Evolutionary conservation across 768 basidiomycete species (phyloP).

Genomic region (Mycena capillaripes): DNA sequence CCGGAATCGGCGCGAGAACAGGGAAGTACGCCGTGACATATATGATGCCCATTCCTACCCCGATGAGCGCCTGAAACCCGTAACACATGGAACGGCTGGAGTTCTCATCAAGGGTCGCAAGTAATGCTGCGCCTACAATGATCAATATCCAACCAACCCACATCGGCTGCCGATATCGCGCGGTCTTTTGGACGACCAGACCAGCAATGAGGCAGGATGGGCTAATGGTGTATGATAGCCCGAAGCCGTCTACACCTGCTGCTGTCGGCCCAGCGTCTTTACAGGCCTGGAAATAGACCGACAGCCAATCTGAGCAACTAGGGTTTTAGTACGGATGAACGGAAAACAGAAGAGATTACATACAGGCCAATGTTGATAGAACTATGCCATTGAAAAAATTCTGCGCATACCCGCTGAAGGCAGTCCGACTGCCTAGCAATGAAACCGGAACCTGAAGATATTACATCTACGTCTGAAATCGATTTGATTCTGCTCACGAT

Average conservation of each 20-base stretch:
- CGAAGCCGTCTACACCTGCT: slow-evolving; percentile 43
- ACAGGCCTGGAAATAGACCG: slow-evolving; percentile 60
- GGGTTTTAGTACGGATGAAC: not conserved
- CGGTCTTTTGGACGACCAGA: not conserved
- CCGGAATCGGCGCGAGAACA: slow-evolving; percentile 60
- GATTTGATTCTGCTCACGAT: not conserved
- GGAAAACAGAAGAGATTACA: not conserved
- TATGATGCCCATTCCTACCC: slow-evolving; percentile 41
- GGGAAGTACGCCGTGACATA: slow-evolving; percentile 53
- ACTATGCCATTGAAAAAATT: not conserved
- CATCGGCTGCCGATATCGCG: slow-evolving; percentile 9
- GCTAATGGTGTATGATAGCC: not conserved
- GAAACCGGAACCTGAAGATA: not conserved
- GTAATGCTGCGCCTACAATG: slow-evolving; percentile 6
- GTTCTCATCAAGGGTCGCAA: slow-evolving; percentile 10
- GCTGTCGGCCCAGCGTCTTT: slow-evolving; percentile 30
- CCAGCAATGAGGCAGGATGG: slow-evolving; percentile 7
- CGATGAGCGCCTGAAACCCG: slow-evolving; percentile 39
- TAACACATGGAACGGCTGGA: slow-evolving; percentile 8
- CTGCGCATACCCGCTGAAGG: not conserved
- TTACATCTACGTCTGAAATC: too few relatives aligned
- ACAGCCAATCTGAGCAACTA: slow-evolving; percentile 49
- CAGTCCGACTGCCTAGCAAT: not conserved
- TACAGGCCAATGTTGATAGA: not conserved
- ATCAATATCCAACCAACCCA: slow-evolving; percentile 16